Conservation (phyloP, 202 grass and related monocot genomes). For the Dendrocalamus latiflorus region DNA sequence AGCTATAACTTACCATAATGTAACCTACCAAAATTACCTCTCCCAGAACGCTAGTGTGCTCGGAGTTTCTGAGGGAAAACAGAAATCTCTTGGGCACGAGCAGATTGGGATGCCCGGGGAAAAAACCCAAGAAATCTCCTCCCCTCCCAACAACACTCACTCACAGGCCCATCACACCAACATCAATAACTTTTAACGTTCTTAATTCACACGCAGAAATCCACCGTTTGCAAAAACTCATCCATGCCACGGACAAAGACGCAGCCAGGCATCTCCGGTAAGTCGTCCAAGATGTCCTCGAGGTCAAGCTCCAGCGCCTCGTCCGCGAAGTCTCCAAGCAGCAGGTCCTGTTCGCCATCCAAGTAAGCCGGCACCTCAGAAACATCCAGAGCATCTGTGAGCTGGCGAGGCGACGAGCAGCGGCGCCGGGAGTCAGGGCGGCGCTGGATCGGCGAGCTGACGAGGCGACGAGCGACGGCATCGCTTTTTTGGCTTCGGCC, state of each 20-base stretch:
- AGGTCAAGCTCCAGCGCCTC: conserved; percentile 43
- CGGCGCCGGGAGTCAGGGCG: too few relatives aligned
- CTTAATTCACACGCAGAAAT: conserved; percentile 48
- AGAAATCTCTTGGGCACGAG: conserved; percentile 31
- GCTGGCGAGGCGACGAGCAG: too few relatives aligned
- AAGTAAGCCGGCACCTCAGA: conserved; percentile 6
- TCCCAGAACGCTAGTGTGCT: conserved; percentile 1
- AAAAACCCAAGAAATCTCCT: conserved; percentile 56
- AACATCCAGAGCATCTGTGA: conserved; percentile 31
- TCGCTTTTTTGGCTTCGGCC: too few relatives aligned
- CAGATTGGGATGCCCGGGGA: conserved; percentile 25
- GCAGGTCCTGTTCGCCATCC: conserved; percentile 33
- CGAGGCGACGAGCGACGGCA: too few relatives aligned
- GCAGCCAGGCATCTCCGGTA: conserved; percentile 28
- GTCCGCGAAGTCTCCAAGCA: conserved; percentile 22
- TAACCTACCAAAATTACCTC: conserved; percentile 54
- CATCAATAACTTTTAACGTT: neutral
- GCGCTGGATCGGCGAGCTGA: too few relatives aligned
- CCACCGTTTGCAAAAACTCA: conserved; percentile 29
- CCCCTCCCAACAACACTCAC: conserved; percentile 7
- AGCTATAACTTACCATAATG: conserved; percentile 29
- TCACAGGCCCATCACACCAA: conserved; percentile 30
- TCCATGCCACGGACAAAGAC: conserved; percentile 43
- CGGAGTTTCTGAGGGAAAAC: neutral
- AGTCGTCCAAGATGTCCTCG: conserved; percentile 23